Base-by-base conservation (phyloP, 192 early-diverging fungal genomes). In the Oehlia diaphana region DNA sequence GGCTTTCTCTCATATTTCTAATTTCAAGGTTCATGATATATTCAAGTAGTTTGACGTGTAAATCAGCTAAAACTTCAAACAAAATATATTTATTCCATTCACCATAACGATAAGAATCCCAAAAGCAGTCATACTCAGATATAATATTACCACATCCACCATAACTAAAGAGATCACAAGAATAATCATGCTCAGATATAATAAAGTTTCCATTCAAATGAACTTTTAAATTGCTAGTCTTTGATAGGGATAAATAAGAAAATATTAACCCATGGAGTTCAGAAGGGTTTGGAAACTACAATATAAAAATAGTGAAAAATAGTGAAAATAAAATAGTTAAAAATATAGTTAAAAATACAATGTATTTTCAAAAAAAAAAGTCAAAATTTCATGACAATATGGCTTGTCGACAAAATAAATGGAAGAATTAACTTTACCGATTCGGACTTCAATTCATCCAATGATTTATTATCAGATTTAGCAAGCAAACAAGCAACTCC, bases 171-270 rank as follows among this genome's bases (percentile, higher is more conserved):
- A 1, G 1, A 31, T 31, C 31, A 2, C 31, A 31, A 31, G 31
- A 2, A 31, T 31, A 0, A 31, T 31, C 31, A 2, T 31, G 31
- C 1, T 35, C 14, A 19, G 53, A 4, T 19, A 58, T 3, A 14
- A 14, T 16, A 58, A 58, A 16, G 2, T 13, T 63, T 1, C 84
- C 85, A 62, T 86, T 81, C 21, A 85, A 39, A 39, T 85, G 78
- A 26, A 85, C 84, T 6, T 58, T 63, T 13, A 85, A 16, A 12
- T 33, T 61, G 1, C 79, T 83, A 4, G 3, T 2, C 8, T 85
- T 81, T 3, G 83, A 49, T 0, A 84, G 80, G 3, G 85, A 83
- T 2, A 86, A 66, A 44, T 77, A 82, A 3, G 80, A 70, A 35
- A 82, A 85, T 3, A 85, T 12, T 16, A 44, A 62, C 28, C 84